A percentile compares a stretch with the other conserved stretches of the same genome.
Evolutionary conservation across 2,329 filamentous ascomycete genomes (phyloP).

Genomic region (Alternaria sp.): DNA sequence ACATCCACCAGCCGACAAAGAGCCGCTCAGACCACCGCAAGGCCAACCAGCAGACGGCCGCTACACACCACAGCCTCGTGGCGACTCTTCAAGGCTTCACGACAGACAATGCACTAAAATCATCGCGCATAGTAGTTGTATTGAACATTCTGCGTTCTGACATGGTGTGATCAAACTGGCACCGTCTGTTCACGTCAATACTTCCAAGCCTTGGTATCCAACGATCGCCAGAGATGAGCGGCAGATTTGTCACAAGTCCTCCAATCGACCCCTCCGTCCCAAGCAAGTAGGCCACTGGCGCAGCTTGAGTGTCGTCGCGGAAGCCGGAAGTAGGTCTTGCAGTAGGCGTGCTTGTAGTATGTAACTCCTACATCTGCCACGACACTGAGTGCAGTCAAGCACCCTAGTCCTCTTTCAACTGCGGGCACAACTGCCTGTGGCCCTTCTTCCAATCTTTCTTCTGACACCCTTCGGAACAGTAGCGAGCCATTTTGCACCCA

Average conservation of each 20-base stretch:
- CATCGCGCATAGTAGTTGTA: not conserved
- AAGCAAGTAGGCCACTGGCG: not conserved
- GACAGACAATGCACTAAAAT: not conserved
- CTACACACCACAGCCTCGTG: not conserved
- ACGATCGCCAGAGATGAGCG: constrained; percentile 62
- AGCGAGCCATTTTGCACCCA: not conserved
- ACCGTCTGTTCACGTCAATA: not conserved
- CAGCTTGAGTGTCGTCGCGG: not conserved
- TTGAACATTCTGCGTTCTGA: not conserved
- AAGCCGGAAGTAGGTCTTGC: not conserved
- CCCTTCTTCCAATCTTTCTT: not conserved
- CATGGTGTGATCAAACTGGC: not conserved
- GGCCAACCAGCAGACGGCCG: not conserved
- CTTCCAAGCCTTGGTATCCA: constrained; percentile 45
- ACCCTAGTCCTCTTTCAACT: not conserved
- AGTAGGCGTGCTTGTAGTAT: not conserved
- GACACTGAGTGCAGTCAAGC: not conserved
- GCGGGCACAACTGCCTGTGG: not conserved
- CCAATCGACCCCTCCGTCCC: not conserved
- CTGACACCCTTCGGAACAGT: not conserved
- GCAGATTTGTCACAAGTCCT: constrained; percentile 50
- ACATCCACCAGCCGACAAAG: not conserved
- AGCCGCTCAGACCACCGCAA: not conserved
- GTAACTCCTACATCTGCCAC: not conserved
- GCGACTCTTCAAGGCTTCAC: not conserved